phyloP scores from a whole-genome alignment of 495 filamentous ascomycete species.

The Thermothielavioides terrestris region DNA sequence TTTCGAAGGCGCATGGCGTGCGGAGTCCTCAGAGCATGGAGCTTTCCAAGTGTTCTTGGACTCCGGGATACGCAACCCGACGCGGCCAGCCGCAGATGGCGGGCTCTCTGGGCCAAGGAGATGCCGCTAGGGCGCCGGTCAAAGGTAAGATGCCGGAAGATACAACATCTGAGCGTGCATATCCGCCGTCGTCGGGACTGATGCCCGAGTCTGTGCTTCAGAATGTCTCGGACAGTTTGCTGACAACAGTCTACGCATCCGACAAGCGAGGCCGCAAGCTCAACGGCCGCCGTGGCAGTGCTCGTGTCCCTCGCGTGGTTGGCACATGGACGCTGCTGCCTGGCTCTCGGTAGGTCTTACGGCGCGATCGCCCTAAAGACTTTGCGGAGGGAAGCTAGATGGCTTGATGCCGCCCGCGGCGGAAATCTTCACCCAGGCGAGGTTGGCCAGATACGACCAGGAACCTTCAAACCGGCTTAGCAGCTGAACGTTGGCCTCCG shows the following conservation, averaged over 20 bases:
- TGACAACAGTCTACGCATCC: neutral
- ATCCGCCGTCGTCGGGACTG: conserved; percentile 1
- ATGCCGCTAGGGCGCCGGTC: conserved; percentile 1
- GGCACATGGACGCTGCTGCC: neutral
- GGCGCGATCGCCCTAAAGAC: conserved; percentile 6
- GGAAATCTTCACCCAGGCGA: conserved; percentile 52
- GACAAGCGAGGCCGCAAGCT: neutral
- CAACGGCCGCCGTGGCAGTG: neutral
- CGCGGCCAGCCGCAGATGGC: conserved; percentile 5
- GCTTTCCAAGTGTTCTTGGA: neutral
- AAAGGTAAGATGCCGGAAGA: neutral
- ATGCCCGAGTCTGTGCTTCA: conserved; percentile 6
- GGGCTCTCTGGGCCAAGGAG: neutral
- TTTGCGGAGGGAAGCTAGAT: conserved; percentile 58
- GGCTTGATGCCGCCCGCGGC: conserved; percentile 46
- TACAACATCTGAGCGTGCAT: conserved; percentile 1
- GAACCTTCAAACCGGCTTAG: conserved; percentile 44
- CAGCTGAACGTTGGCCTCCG: conserved; percentile 35
- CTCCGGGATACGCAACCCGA: neutral
- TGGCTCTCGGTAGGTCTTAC: neutral
- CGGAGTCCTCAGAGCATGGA: neutral
- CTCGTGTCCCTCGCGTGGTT: neutral
- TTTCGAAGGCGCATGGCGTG: neutral
- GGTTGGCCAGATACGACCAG: conserved; percentile 46
- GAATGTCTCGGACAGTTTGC: conserved; percentile 8